Percentiles rank a stretch among this genome's conserved stretches.
Conservation (phyloP, 805 yeast species). For the Myxozyma lipomycoides region DNA sequence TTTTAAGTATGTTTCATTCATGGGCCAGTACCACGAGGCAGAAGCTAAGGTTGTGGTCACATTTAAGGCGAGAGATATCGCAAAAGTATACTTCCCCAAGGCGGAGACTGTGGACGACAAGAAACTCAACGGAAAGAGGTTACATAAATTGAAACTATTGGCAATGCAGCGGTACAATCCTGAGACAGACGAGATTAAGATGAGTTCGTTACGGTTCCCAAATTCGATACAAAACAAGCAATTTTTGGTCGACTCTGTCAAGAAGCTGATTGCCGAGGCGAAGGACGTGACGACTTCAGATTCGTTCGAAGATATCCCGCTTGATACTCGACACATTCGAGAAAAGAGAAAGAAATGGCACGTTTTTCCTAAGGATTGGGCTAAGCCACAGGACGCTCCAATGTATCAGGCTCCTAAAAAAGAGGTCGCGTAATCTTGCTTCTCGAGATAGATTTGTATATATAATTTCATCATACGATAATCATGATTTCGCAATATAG, state of each 20-base stretch:
- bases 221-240: slow-evolving; percentile 86
- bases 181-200: slow-evolving; percentile 54
- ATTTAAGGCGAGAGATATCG: slow-evolving; percentile 51
- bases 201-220: slow-evolving; percentile 60
- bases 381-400: slow-evolving; percentile 64
- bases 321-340: slow-evolving; percentile 67
- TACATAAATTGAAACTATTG: slow-evolving; percentile 72
- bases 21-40: slow-evolving; percentile 68
- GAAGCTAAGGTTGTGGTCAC: slow-evolving; percentile 64
- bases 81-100: slow-evolving; percentile 42
- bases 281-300: slow-evolving; percentile 52
- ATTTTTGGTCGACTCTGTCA: slow-evolving; percentile 60
- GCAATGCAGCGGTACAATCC: slow-evolving; percentile 75
- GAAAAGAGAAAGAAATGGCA: slow-evolving; percentile 42
- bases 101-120: not conserved
- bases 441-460: too few relatives aligned
- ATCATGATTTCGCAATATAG: not conserved
- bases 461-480: not conserved
- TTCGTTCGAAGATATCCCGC: slow-evolving; percentile 70
- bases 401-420: not conserved
- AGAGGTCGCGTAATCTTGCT: too few relatives aligned
- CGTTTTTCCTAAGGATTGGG: slow-evolving; percentile 78
- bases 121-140: slow-evolving; percentile 36
- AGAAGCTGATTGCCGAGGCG: slow-evolving; percentile 58
- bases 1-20: slow-evolving; percentile 67